phyloP scores from a whole-genome alignment of 2,329 filamentous ascomycete genomes.

The Penicillium sp. region DNA sequence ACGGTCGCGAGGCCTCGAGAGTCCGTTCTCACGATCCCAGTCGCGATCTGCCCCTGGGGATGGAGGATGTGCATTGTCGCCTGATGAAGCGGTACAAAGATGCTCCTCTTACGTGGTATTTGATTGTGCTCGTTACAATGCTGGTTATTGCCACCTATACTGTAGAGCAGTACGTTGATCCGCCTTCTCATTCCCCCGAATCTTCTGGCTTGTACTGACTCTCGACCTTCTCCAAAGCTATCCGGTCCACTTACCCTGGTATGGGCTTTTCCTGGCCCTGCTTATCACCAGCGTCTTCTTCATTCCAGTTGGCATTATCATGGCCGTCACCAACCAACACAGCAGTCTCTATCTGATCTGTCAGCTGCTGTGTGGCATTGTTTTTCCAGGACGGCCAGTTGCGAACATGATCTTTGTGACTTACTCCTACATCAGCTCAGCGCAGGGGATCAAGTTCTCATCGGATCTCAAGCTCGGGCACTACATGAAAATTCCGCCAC shows the following conservation, averaged over 20 bases:
- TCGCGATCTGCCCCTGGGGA: constrained; percentile 55
- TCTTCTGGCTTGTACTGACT: neutral
- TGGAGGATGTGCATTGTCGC: constrained; percentile 81
- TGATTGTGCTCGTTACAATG: constrained; percentile 74
- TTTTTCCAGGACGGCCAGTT: constrained; percentile 82
- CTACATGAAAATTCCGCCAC: constrained; percentile 64
- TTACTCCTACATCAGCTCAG: constrained; percentile 85
- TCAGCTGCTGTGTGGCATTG: constrained; percentile 77
- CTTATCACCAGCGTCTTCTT: constrained; percentile 78
- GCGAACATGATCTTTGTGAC: constrained; percentile 94
- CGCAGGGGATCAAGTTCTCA: constrained; percentile 86
- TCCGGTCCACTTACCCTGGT: constrained; percentile 82
- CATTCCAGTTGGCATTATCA: constrained; percentile 88
- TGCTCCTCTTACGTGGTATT: constrained; percentile 79
- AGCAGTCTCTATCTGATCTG: constrained; percentile 85
- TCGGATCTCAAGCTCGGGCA: constrained; percentile 77
- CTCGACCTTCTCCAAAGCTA: constrained; percentile 55
- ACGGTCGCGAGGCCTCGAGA: constrained; percentile 13
- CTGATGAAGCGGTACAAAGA: constrained; percentile 82
- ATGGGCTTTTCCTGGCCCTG: constrained; percentile 77
- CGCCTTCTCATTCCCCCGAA: neutral
- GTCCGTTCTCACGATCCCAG: constrained; percentile 26
- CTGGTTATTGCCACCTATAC: constrained; percentile 77
- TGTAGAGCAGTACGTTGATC: constrained; percentile 70
- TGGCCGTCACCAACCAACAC: constrained; percentile 90